phyloP scores from a whole-genome alignment of 148 eudicot species.

The Camellia granthamiana region DNA sequence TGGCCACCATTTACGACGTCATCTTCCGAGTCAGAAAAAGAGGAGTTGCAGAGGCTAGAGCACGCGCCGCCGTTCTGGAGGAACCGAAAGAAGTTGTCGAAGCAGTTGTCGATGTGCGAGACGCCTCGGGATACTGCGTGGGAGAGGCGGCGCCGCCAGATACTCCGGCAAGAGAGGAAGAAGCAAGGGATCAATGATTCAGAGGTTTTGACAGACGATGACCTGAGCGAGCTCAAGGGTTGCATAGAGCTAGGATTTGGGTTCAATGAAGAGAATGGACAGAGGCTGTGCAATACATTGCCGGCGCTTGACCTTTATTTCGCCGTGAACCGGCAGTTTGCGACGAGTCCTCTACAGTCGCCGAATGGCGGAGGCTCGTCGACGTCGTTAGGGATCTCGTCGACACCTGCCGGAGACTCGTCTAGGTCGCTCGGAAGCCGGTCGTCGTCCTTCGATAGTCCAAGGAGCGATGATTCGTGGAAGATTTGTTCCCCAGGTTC shows the following conservation, averaged over 20 bases:
- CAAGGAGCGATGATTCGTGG: slow-evolving; percentile 49
- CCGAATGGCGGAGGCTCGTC: slow-evolving; percentile 40
- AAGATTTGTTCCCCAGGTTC: slow-evolving; percentile 64
- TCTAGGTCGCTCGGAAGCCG: slow-evolving; percentile 26
- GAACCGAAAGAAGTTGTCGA: slow-evolving; percentile 45
- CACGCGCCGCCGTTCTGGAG: slow-evolving; percentile 60
- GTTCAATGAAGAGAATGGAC: slow-evolving; percentile 62
- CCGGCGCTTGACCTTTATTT: slow-evolving; percentile 85
- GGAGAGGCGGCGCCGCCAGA: slow-evolving; percentile 72
- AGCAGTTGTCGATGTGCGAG: slow-evolving; percentile 69
- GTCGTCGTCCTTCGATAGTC: slow-evolving; percentile 41
- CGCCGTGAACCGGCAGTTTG: slow-evolving; percentile 60
- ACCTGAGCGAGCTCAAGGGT: slow-evolving; percentile 68
- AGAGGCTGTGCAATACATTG: slow-evolving; percentile 51
- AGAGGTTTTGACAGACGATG: slow-evolving; percentile 42
- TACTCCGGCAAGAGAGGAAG: slow-evolving; percentile 36
- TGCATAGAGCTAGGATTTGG: slow-evolving; percentile 87
- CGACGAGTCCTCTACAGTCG: slow-evolving; percentile 52
- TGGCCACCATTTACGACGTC: neutral
- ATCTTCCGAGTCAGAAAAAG: slow-evolving; percentile 28
- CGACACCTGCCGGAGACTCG: slow-evolving; percentile 3
- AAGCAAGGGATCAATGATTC: slow-evolving; percentile 18
- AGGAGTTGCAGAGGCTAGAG: slow-evolving; percentile 53
- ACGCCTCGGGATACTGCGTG: slow-evolving; percentile 60
- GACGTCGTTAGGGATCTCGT: neutral